Evolutionary conservation across 1,284 basidiomycete species (phyloP).

Genomic region (Pterulicium gracile): DNA sequence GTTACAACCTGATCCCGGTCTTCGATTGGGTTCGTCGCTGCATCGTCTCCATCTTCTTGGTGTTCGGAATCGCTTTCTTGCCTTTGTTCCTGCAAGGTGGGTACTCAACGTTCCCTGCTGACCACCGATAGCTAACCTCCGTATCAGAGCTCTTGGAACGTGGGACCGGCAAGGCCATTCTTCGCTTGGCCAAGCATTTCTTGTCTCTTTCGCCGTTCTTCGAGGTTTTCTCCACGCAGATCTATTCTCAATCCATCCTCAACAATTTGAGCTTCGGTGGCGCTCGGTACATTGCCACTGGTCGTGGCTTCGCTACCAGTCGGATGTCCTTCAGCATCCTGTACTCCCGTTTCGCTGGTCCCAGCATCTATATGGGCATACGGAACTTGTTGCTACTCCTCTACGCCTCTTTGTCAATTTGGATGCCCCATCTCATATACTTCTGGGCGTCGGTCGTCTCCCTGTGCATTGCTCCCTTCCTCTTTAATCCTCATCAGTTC

Average conservation of each 20-base stretch:
- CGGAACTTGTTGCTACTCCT: conserved; percentile 82
- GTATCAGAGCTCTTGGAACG: conserved; percentile 80
- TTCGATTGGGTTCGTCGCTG: conserved; percentile 96
- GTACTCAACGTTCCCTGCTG: no score
- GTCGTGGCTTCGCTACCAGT: conserved; percentile 93
- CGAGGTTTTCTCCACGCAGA: conserved; percentile 96
- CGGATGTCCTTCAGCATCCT: conserved; percentile 91
- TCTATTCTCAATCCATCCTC: conserved; percentile 91
- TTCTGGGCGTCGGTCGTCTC: conserved; percentile 94
- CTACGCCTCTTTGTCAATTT: conserved; percentile 83
- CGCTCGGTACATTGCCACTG: conserved; percentile 94
- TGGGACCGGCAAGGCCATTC: conserved; percentile 86
- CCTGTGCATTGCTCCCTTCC: conserved; percentile 87
- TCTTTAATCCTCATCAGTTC: conserved; percentile 98
- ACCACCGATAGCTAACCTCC: conserved; percentile 5
- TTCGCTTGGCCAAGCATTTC: conserved; percentile 92
- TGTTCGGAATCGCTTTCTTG: conserved; percentile 93
- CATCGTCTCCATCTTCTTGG: conserved; percentile 93
- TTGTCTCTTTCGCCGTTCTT: conserved; percentile 90
- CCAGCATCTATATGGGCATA: conserved; percentile 95
- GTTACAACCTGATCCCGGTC: conserved; percentile 89
- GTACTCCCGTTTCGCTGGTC: conserved; percentile 96
- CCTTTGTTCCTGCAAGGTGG: conserved; percentile 90
- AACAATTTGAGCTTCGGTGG: conserved; percentile 94
- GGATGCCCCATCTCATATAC: conserved; percentile 91